Base-by-base conservation (phyloP, 371 early-diverging fungal genomes). In the Syncephalastrum racemosum region DNA sequence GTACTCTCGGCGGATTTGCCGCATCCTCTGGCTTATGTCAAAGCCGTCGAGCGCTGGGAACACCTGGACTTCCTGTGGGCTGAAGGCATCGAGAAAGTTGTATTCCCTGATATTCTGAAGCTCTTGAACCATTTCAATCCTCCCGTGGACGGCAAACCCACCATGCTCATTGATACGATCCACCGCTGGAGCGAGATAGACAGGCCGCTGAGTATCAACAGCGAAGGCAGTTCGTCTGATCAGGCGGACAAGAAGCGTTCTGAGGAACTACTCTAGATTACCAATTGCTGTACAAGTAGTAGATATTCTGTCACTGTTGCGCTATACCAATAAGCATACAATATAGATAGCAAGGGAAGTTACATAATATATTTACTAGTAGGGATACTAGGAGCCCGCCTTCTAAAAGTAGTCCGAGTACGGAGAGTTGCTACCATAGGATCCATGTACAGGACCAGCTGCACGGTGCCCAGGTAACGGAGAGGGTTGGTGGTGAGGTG, bases 51-150 rank as follows among this genome's bases (percentile, higher is more conserved):
- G 15, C 70, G 79, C 54, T 92, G 89, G 78, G 92, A 92, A 59
- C 92, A 92, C 68, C 63, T 92, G 50, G 91, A 90, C 58, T 90
- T 90, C 62, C 64, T 90, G 44, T 90, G 91, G 91, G 91, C 87
- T 0, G 81, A 86, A 22, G 83, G 70, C 2, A 76, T 84, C 42
- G 80, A 77, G 40, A 56, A 63, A 15, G 55, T 75, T 42, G 71
- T 80, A 1, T 77, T 66, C 46, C 80, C 75, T 4, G 80, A 80
- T 59, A 67, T 80, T 20, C n/a, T 80, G 16, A 64, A 61, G 18
- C 47, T 80, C 10, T 53, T 80, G 13, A 20, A 66, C 1, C 62
- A 63, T 36, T 80, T 80, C 27, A 80, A 76, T 36, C 75, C 73
- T 14, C 46, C 50, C 24, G 27, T 27, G 14, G 18, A 31, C 12